Evolutionary conservation across 192 early-diverging fungal species (phyloP), one percentile per base, ranked within the genome.

Genomic region (Irineochytrium annulatum): DNA sequence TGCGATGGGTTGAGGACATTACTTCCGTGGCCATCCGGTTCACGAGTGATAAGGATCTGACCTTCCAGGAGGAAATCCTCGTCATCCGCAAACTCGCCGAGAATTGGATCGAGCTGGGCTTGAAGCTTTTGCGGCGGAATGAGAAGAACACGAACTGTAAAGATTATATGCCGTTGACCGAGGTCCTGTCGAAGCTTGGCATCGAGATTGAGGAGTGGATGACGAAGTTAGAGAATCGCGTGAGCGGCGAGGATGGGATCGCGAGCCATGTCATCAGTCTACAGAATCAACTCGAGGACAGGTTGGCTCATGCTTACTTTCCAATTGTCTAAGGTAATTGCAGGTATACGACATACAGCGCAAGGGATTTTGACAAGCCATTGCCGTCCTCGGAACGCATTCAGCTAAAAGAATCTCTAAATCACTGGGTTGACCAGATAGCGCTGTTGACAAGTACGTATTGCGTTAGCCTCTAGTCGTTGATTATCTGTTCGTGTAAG

Each of bases 201-300:
- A 32, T 45, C n/a, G 75, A 75, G 52, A 69, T 84, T 34, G 73
- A 76, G 35, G 77, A 77, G 19, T 84, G 82, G 82, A 54, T 79
- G 6, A 68, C 29, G 17, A 83, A 82, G 57, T 44, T 84, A 31
- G 75, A 77, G 44, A 37, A 44, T 30, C 55, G 79, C 24, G 73
- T 77, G 1, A 64, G 71, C 1, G 82, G 82, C 26, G 82, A 84
- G 49, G 82, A 84, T 55, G 79, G 79, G 0, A 72, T 80, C 30
- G 79, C 82, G 1, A 59, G 51, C 20, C 57, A 67, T 24, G 67
- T 81, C 3, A 77, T 84, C 28, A 70, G 65, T 8, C 53, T 84
- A 29, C 79, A 82, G 55, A 84, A 82, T 53, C 82, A 84, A 60
- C 60, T 84, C 8, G 82, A 84, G 43, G 82, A 84, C 44, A 48